Conservation (phyloP, 768 basidiomycete species). For the Leccinum barrowsii region DNA sequence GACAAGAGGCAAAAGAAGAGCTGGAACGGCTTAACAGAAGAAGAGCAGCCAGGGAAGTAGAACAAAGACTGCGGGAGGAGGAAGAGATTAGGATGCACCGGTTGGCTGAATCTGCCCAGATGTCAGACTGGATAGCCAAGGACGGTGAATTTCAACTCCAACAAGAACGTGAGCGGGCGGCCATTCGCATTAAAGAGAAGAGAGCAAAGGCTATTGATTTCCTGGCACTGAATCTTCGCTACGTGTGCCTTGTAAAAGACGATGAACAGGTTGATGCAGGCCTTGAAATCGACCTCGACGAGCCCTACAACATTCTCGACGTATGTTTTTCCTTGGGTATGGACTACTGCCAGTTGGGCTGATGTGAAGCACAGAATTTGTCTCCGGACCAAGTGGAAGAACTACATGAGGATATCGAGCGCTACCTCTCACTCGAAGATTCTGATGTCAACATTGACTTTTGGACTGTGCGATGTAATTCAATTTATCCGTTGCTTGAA, state of each 20-base stretch:
- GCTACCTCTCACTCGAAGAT: conserved; percentile 84
- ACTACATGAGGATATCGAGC: conserved; percentile 90
- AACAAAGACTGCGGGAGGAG: conserved; percentile 84
- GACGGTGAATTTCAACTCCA: conserved; percentile 97
- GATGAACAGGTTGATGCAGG: conserved; percentile 82
- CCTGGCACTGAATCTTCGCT: conserved; percentile 91
- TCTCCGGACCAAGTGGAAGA: conserved; percentile 87
- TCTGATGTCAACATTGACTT: conserved; percentile 88
- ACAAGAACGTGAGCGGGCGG: conserved; percentile 85
- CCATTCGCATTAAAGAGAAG: conserved; percentile 93
- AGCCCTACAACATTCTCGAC: conserved; percentile 96
- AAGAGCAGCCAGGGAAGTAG: conserved; percentile 89
- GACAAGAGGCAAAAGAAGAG: conserved; percentile 93
- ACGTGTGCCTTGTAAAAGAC: conserved; percentile 74
- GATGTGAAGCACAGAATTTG: conserved; percentile 57
- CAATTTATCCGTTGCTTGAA: not conserved
- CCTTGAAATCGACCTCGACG: conserved; percentile 96
- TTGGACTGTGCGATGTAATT: conserved; percentile 72
- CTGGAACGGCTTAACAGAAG: conserved; percentile 86
- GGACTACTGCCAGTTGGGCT: not conserved
- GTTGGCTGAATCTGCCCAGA: conserved; percentile 90
- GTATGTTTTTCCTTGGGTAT: conserved; percentile 42
- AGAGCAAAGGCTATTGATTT: conserved; percentile 99
- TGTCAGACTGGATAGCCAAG: conserved; percentile 97
- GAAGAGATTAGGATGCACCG: conserved; percentile 89